These are phyloP conservation scores for Aspergillus flavus DNA, from an alignment of 2,329 filamentous ascomycete genomes.

Conservation along the genomic window DNA sequence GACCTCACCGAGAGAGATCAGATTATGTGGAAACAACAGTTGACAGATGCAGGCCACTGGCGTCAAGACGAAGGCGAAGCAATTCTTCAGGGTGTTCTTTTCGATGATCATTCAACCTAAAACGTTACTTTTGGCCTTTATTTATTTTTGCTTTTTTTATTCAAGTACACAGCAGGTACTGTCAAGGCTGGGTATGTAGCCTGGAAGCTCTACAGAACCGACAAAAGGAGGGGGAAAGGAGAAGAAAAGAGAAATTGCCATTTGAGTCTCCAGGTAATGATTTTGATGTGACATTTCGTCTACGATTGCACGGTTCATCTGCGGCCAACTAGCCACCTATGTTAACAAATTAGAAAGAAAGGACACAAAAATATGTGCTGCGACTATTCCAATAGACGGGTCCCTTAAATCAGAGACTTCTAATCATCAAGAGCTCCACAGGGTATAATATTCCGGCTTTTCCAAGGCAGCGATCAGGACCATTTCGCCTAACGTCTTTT, in stretches of 20 bases:
- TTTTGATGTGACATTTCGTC: conserved; percentile 2
- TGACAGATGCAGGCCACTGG: conserved; percentile 75
- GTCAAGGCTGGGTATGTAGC: not conserved
- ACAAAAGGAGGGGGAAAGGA: not conserved
- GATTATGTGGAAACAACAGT: conserved; percentile 67
- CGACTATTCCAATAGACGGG: not conserved
- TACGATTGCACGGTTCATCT: conserved; percentile 13
- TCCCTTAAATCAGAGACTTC: no score
- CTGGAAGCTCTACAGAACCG: not conserved
- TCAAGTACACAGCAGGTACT: not conserved
- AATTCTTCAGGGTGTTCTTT: conserved; percentile 75
- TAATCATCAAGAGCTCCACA: conserved; percentile 23
- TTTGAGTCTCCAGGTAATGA: not conserved
- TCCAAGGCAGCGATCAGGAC: conserved; percentile 43
- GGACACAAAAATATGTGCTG: not conserved
- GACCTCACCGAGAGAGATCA: conserved; percentile 62
- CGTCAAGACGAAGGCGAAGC: conserved; percentile 75
- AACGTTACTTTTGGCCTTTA: not conserved
- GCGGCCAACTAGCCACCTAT: not conserved
- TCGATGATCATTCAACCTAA: conserved; percentile 51
- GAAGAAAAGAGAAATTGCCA: not conserved
- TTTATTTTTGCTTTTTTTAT: not conserved
- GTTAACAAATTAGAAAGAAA: not conserved
- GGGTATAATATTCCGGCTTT: conserved; percentile 41
- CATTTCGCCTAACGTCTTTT: conserved; percentile 46